Evolutionary conservation across 176 grass and related monocot species (phyloP).

Genomic region (Neostapfia colusana): DNA sequence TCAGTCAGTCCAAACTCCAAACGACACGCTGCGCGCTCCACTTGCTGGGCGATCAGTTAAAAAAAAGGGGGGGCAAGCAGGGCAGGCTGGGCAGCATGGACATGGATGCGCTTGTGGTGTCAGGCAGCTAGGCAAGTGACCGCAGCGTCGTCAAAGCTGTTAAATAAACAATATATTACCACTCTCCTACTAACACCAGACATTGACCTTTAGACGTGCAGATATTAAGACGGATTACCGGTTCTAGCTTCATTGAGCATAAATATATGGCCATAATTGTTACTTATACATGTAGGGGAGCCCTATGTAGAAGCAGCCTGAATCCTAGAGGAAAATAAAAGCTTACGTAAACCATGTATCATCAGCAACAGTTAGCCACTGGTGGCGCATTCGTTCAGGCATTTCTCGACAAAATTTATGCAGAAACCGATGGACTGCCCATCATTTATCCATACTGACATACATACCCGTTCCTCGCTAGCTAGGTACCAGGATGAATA

Average conservation of each 20-base stretch:
- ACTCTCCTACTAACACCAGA: not conserved
- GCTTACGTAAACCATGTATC: no score
- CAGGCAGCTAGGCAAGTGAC: not conserved
- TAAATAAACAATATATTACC: constrained; percentile 22
- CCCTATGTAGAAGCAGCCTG: not conserved
- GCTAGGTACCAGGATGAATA: constrained; percentile 1
- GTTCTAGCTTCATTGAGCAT: not conserved
- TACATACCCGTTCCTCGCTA: not conserved
- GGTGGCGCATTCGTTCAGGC: not conserved
- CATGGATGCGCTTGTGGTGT: not conserved
- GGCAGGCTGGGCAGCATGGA: not conserved
- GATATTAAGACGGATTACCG: not conserved
- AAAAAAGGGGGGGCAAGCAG: no score
- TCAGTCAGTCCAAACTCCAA: constrained; percentile 28
- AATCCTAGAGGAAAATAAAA: not conserved
- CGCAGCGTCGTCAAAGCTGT: constrained; percentile 18
- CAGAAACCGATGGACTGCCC: not conserved
- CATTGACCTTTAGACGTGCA: not conserved
- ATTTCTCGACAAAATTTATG: not conserved
- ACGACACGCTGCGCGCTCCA: not conserved
- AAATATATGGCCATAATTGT: no score
- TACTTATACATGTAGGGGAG: not conserved
- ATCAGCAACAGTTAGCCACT: not conserved
- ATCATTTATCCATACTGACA: not conserved
- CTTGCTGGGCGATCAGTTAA: not conserved